Evolutionary conservation across 2,329 filamentous ascomycete species (phyloP).

Genomic region (Zymoseptoria passerinii): DNA sequence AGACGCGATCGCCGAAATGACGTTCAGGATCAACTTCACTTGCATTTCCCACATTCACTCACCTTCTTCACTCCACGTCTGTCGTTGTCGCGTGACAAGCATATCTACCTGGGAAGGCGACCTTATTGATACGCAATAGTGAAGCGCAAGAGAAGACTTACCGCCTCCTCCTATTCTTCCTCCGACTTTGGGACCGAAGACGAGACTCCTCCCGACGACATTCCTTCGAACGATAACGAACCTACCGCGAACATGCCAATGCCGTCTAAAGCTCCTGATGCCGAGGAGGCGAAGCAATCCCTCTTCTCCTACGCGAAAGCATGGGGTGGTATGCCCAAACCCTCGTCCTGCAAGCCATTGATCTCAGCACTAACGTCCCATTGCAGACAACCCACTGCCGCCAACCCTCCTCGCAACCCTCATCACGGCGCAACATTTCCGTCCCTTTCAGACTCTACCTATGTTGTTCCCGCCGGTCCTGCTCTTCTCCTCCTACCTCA

Average conservation of each 20-base stretch:
- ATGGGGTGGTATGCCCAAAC: conserved; percentile 43
- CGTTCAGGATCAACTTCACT: conserved; percentile 1
- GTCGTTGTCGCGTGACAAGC: not conserved
- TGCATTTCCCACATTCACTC: not conserved
- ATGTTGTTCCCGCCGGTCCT: conserved; percentile 60
- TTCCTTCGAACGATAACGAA: not conserved
- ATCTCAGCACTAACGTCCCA: conserved; percentile 5
- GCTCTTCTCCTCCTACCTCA: conserved; percentile 58
- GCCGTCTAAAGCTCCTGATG: conserved; percentile 31
- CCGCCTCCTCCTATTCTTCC: not conserved
- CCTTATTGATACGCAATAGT: not conserved
- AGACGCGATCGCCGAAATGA: conserved; percentile 1
- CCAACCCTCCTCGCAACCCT: conserved; percentile 58
- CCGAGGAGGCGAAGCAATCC: conserved; percentile 33
- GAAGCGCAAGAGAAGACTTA: not conserved
- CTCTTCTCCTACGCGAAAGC: conserved; percentile 39
- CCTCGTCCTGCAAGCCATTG: conserved; percentile 7
- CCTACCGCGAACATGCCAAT: conserved; percentile 29
- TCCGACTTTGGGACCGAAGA: conserved; percentile 1
- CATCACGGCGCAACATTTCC: conserved; percentile 56
- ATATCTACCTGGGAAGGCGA: not conserved
- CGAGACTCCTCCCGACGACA: not conserved
- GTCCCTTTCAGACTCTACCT: conserved; percentile 57
- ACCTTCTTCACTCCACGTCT: not conserved
- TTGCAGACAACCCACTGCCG: conserved; percentile 55